Base-by-base conservation (phyloP, 345 rosid genomes). In the Angophora floribunda region DNA sequence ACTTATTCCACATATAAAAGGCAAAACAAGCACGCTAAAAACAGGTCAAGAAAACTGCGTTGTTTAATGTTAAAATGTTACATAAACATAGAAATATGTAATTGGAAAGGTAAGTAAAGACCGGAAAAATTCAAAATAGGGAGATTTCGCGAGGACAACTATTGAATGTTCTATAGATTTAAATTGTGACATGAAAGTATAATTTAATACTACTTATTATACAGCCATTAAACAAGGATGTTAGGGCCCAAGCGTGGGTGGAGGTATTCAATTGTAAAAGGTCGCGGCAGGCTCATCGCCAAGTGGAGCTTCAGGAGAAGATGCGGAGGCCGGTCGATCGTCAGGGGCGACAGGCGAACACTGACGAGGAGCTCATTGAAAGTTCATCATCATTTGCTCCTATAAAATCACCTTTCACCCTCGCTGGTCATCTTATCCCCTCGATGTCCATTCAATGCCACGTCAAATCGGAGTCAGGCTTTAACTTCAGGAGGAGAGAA, bases 141-240 rank as follows among this genome's bases (percentile, higher is more conserved):
- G 67, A 12, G 28, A 13, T 59, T 59, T 59, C 5, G 32, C 26
- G 14, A 26, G 7, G 11, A 26, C 12, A 26, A 13, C 12, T 59
- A 1, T 26, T 5, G 12, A 59, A 0, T 59, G 11, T 59, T 59
- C 26, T 59, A 26, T 2, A 26, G 11, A 0, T 10, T 5, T 11
- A 13, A 59, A 26, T 2, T 10, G 2, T 59, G 9, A 50, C 5
- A 59, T 12, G 65, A 26, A 59, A 59, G 30, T 3, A 1, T 59
- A 12, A 6, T 59, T 26, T 26, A 26, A 59, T 12, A 59, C 11
- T 26, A 26, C 2, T 4, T 26, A 12, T 12, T 59, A 59, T 13
- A 59, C 67, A 59, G 26, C 26, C 30, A 59, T 59, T 4, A 9
- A 26, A 13, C 21, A 13, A 19, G 26, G 82, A 21, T 2, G 26